A percentile compares a stretch with the other conserved stretches of the same genome.
Conservation (phyloP, 805 yeast genomes). For the Candida hungchunana region DNA sequence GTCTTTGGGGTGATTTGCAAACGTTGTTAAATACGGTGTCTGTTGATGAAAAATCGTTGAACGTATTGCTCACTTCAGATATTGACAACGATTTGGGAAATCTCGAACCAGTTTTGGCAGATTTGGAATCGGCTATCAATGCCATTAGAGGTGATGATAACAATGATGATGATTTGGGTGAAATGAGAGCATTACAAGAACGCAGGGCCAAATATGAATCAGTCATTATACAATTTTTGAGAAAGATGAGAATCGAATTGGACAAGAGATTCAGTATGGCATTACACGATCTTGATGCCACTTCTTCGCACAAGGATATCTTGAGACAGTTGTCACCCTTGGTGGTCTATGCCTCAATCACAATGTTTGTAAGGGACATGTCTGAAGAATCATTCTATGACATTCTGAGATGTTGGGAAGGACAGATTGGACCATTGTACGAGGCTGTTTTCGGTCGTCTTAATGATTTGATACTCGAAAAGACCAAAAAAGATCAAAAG, state of each 20-base stretch:
- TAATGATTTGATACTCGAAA: slow-evolving; percentile 26
- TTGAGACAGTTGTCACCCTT: slow-evolving; percentile 31
- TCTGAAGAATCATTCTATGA: slow-evolving; percentile 43
- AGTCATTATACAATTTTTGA: slow-evolving; percentile 48
- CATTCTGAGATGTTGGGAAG: slow-evolving; percentile 40
- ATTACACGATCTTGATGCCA: slow-evolving; percentile 23
- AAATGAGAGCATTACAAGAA: slow-evolving; percentile 70
- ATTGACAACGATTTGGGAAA: slow-evolving; percentile 45
- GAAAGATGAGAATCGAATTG: slow-evolving; percentile 41
- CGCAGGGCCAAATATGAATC: slow-evolving; percentile 56
- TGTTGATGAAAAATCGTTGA: slow-evolving; percentile 52
- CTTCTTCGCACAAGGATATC: slow-evolving; percentile 6
- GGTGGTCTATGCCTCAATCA: slow-evolving; percentile 43
- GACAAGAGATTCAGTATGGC: slow-evolving; percentile 38
- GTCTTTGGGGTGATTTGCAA: slow-evolving; percentile 65
- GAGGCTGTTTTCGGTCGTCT: slow-evolving; percentile 29
- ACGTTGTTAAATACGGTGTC: slow-evolving; percentile 68
- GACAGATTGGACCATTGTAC: slow-evolving; percentile 31
- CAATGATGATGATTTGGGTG: slow-evolving; percentile 41
- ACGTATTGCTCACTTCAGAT: slow-evolving; percentile 40
- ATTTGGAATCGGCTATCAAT: slow-evolving; percentile 58
- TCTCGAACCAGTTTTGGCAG: slow-evolving; percentile 53
- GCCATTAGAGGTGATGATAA: slow-evolving; percentile 52
- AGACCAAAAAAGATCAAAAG: slow-evolving; percentile 12
- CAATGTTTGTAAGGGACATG: slow-evolving; percentile 56